Evolutionary conservation across 306 rosid species (phyloP).

Genomic region (Acmispon strigosus): DNA sequence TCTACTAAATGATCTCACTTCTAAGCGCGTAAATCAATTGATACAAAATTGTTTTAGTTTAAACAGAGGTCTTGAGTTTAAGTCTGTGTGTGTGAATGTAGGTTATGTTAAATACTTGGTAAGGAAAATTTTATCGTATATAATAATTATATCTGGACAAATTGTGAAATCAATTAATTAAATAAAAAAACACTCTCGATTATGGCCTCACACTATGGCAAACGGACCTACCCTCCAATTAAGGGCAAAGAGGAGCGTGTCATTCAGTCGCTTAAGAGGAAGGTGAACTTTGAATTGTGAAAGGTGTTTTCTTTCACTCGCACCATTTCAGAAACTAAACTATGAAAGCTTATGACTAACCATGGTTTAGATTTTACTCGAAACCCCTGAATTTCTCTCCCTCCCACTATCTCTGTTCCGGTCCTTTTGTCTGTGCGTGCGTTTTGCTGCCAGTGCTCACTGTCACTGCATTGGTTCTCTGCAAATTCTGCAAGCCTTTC

Average conservation of each 20-base stretch:
- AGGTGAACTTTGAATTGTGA: background rate
- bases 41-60: no score
- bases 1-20: no score
- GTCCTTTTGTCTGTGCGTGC: background rate
- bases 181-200: background rate
- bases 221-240: constrained; percentile 9
- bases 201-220: constrained; percentile 14
- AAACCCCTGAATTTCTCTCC: constrained; percentile 8
- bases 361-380: constrained; percentile 20
- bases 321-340: background rate
- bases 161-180: no score
- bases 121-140: no score
- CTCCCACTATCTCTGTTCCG: constrained; percentile 13
- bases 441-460: constrained; percentile 12
- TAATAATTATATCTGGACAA: no score
- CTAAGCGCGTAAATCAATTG: no score
- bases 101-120: no score
- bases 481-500: constrained; percentile 33
- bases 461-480: constrained; percentile 33
- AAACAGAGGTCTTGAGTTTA: no score
- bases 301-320: background rate
- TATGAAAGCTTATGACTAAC: background rate
- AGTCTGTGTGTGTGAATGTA: no score
- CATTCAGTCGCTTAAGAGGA: constrained; percentile 12
- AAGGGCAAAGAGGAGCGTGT: constrained; percentile 13